Evolutionary conservation across 2,329 filamentous ascomycete species (phyloP).

Genomic region (Elsinoe arachidis): DNA sequence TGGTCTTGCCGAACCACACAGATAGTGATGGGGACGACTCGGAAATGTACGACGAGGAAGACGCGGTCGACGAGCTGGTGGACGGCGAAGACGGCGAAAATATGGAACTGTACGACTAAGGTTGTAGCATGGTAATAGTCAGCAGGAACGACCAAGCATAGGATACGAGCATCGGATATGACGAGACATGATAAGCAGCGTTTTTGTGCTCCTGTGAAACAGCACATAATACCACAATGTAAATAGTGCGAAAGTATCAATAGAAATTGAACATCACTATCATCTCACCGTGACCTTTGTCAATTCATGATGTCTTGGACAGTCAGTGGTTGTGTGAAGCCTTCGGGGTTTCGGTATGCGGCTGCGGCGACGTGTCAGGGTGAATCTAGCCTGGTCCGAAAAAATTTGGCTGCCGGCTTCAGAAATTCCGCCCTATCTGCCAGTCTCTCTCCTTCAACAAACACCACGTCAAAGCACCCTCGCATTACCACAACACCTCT

Average conservation of each 20-base stretch:
- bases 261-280: not conserved
- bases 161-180: not conserved
- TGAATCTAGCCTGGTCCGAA: not conserved
- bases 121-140: not conserved
- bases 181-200: not conserved
- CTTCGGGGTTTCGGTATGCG: not conserved
- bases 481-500: not conserved
- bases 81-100: constrained; percentile 44
- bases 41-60: constrained; percentile 67
- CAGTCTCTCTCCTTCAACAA: not conserved
- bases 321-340: not conserved
- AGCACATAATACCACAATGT: not conserved
- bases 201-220: not conserved
- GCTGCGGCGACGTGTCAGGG: not conserved
- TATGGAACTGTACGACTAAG: constrained; percentile 54
- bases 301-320: not conserved
- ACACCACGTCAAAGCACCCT: not conserved
- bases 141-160: not conserved
- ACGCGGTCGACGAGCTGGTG: constrained; percentile 61
- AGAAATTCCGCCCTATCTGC: not conserved
- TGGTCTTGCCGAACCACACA: constrained; percentile 76
- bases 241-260: not conserved
- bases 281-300: not conserved
- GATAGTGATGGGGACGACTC: constrained; percentile 51
- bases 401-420: not conserved